Base-by-base conservation (phyloP, 2,329 filamentous ascomycete genomes). In the Penicillium crustosum region DNA sequence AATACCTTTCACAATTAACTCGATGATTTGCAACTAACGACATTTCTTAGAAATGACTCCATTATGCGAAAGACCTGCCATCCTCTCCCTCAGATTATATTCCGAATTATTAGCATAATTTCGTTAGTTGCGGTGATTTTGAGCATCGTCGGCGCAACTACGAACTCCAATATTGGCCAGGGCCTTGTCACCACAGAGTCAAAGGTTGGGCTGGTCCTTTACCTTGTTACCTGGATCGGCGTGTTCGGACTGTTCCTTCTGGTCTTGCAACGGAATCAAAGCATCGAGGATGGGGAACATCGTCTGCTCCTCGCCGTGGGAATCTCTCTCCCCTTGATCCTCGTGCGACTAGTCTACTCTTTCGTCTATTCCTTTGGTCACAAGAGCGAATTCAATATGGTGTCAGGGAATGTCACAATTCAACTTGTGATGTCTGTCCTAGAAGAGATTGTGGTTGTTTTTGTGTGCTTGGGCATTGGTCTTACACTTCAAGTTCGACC, bases 271-370 rank as follows among this genome's bases (percentile, higher is more conserved):
- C 65, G 66, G 17, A 53, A 68, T 29, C 51, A 58, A 5, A 65
- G 64, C 33, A 63, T 73, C 2, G 66, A 63, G 6, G 23, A 55
- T 2, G 70, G 70, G 36, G 70, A 75, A 55, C 64, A 62, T 39
- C 59, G 66, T 2, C 59, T 75, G 6, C 63, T 73, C 27, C 55
- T 67, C 15, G 71, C 68, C 4, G 64, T 72, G 6, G 54, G 66
- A 2, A 41, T 66, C 19, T 69, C 69, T 2, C 52, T 72, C 3
- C 70, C 73, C 0, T 62, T 75, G 19, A 50, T 75, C 3, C 65
- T 67, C 29, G 61, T 73, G 17, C 66, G 71, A 17, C 50, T 75
- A 1, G 47, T 72, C n/a, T 75, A 68, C 58, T 68, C 66, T 43
- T 43, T 73, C 7, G 47, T 75, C 3, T 61, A 66, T 5, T 54